These are phyloP conservation scores for Elasticomyces elasticus DNA, from an alignment of 495 filamentous ascomycete species.

Conservation along the genomic window DNA sequence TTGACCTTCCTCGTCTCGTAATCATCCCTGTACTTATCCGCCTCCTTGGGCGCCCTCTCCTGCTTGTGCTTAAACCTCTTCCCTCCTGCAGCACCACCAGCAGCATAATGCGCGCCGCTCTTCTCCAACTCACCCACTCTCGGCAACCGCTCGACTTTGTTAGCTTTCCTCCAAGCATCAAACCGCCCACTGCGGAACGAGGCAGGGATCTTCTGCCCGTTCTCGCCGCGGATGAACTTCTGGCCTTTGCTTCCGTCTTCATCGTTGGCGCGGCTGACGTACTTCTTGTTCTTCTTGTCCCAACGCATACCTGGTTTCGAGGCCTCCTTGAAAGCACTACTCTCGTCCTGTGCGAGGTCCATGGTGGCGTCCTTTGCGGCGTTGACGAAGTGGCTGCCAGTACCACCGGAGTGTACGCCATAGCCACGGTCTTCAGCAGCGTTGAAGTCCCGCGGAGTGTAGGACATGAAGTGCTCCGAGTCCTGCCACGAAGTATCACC, in stretches of 20 bases:
- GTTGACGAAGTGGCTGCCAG: slow-evolving; percentile 68
- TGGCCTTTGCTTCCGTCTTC: slow-evolving; percentile 80
- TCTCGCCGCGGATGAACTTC: slow-evolving; percentile 82
- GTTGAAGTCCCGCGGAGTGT: slow-evolving; percentile 66
- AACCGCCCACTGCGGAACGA: slow-evolving; percentile 88
- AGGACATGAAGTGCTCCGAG: slow-evolving; percentile 90
- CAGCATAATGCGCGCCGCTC: slow-evolving; percentile 24
- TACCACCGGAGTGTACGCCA: slow-evolving; percentile 73
- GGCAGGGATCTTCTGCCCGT: slow-evolving; percentile 89
- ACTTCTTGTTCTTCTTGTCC: slow-evolving; percentile 96
- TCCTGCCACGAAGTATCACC: slow-evolving; percentile 53
- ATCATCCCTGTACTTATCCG: slow-evolving; percentile 82
- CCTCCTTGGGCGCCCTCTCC: slow-evolving; percentile 79
- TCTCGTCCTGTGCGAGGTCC: slow-evolving; percentile 77
- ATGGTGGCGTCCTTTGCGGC: slow-evolving; percentile 75
- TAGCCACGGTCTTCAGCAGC: slow-evolving; percentile 81
- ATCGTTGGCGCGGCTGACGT: slow-evolving; percentile 81
- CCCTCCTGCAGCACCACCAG: slow-evolving; percentile 23
- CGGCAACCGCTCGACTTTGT: slow-evolving; percentile 68
- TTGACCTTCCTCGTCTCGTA: slow-evolving; percentile 85
- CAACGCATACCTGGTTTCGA: slow-evolving; percentile 65
- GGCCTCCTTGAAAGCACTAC: slow-evolving; percentile 62
- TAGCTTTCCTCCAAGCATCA: slow-evolving; percentile 76
- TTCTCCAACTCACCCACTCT: slow-evolving; percentile 72
- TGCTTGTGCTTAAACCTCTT: slow-evolving; percentile 66